These are phyloP conservation scores for Polygonum aviculare DNA, from an alignment of 148 eudicot genomes.

Conservation along the genomic window DNA sequence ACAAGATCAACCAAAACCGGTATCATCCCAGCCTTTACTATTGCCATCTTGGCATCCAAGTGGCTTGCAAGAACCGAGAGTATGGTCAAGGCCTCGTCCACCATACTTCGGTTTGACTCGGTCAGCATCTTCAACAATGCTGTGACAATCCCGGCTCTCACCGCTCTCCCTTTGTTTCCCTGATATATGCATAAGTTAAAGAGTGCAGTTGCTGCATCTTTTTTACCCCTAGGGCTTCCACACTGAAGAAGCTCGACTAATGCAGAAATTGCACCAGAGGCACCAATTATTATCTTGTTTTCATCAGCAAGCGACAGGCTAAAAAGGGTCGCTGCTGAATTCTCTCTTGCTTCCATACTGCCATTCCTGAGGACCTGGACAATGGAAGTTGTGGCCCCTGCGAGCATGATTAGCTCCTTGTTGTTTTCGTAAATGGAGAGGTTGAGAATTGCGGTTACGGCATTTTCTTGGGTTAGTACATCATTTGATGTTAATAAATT, in stretches of 20 bases:
- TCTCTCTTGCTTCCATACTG: conserved; percentile 77
- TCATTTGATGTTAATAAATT: conserved; percentile 63
- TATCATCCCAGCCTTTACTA: conserved; percentile 57
- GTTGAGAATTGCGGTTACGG: conserved; percentile 88
- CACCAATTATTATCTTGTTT: conserved; percentile 82
- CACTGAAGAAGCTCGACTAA: conserved; percentile 59
- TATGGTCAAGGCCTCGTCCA: conserved; percentile 78
- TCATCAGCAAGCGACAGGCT: conserved; percentile 85
- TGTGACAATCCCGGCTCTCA: conserved; percentile 68
- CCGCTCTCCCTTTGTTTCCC: conserved; percentile 82
- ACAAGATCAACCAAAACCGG: conserved; percentile 69
- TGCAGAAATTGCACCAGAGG: conserved; percentile 76
- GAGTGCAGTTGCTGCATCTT: conserved; percentile 90
- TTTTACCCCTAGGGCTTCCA: conserved; percentile 74
- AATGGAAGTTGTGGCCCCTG: conserved; percentile 71
- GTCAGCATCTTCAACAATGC: conserved; percentile 61
- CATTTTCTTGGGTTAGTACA: conserved; percentile 65
- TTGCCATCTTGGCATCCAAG: conserved; percentile 64
- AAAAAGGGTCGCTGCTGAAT: conserved; percentile 91
- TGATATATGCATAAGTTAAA: conserved; percentile 82
- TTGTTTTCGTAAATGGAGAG: conserved; percentile 73
- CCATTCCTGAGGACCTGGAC: conserved; percentile 82
- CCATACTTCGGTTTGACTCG: conserved; percentile 54
- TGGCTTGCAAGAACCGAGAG: conserved; percentile 81
- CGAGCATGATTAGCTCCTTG: conserved; percentile 86